A percentile compares a stretch with the other conserved stretches of the same genome.
Evolutionary conservation across 2,329 filamentous ascomycete genomes (phyloP).

Genomic region (Colletotrichum godetiae): DNA sequence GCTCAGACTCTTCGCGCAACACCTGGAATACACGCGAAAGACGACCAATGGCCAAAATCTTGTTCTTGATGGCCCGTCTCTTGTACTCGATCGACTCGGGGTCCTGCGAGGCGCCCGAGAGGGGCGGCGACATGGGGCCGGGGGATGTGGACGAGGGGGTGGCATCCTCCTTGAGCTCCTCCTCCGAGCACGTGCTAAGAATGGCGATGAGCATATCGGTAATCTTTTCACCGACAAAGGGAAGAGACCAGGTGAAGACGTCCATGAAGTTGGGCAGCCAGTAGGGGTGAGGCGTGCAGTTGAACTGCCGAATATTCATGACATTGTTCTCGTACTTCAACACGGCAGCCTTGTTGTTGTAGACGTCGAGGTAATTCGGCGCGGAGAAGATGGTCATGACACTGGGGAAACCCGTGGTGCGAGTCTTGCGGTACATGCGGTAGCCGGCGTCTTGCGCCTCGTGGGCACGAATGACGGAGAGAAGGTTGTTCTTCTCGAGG

Average conservation of each 20-base stretch:
- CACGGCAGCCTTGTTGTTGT: slow-evolving; percentile 99
- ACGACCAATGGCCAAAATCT: slow-evolving; percentile 96
- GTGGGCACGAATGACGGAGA: slow-evolving; percentile 97
- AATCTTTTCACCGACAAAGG: slow-evolving; percentile 98
- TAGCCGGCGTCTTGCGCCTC: slow-evolving; percentile 99
- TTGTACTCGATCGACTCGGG: slow-evolving; percentile 93
- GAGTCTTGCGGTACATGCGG: slow-evolving; percentile 98
- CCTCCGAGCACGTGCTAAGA: slow-evolving; percentile 98
- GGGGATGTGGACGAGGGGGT: slow-evolving; percentile 77
- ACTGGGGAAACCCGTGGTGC: slow-evolving; percentile 97
- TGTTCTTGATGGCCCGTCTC: slow-evolving; percentile 98
- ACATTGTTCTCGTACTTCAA: slow-evolving; percentile 99
- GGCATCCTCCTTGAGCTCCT: slow-evolving; percentile 92
- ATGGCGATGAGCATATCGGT: slow-evolving; percentile 99
- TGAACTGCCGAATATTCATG: slow-evolving; percentile 99
- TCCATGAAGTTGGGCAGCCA: slow-evolving; percentile 99
- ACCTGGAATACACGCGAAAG: slow-evolving; percentile 99
- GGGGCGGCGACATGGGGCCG: slow-evolving; percentile 80
- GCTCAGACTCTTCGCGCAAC: slow-evolving; percentile 94
- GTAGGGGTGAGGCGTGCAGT: slow-evolving; percentile 98
- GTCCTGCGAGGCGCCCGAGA: slow-evolving; percentile 66
- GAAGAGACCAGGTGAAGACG: slow-evolving; percentile 99
- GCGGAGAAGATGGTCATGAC: slow-evolving; percentile 99
- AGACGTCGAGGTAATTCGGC: slow-evolving; percentile 98
- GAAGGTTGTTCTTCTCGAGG: slow-evolving; percentile 97